Base-by-base conservation (phyloP, 2,329 filamentous ascomycete species). In the Aspergillus aculeatus region DNA sequence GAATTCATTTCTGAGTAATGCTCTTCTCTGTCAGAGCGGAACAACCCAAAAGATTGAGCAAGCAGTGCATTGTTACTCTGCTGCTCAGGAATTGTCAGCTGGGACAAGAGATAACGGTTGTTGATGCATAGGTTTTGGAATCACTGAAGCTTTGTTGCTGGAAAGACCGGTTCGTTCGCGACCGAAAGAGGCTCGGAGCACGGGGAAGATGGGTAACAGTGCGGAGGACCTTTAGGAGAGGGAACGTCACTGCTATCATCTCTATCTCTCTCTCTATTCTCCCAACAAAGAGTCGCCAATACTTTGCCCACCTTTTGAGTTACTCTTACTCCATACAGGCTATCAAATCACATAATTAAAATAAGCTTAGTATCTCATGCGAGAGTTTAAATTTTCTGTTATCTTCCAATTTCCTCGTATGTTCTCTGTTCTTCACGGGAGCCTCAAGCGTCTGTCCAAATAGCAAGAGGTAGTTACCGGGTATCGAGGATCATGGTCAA, bases 41-140 rank as follows among this genome's bases (percentile, higher is more conserved):
- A 50, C 41, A 58, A 56, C 60, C 50, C 24, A 56, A 63, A 54
- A 31, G 56, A 56, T 60, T 47, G 49, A 49, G 52, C 54, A 54
- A 63, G 61, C 55, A 64, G 63, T 50, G 57, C 67, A 69, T 68
- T 61, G 63, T 67, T 64, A 60, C 65, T 62, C 65, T 63, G 47
- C 14, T 53, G 60, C 54, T 60, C 31, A 52, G 44, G 53, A 35
- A 23, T 58, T 52, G 56, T 44, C 54, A n/a, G 50, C 24, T 35
- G 44, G 48, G 41, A 16, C 38, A 35, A 47, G 38, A 56, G 52
- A 32, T 47, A 21, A 50, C 26, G 59, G 49, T 47, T 32, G 54
- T 48, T 31, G 26, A 54, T 50, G 57, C 50, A 54, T 51, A 57
- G 54, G 57, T 14, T 35, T 19, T 5, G 21, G 26, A 14, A 5